These are phyloP conservation scores for Breynia disticha DNA, from an alignment of 441 rosid genomes.

Conservation along the genomic window DNA sequence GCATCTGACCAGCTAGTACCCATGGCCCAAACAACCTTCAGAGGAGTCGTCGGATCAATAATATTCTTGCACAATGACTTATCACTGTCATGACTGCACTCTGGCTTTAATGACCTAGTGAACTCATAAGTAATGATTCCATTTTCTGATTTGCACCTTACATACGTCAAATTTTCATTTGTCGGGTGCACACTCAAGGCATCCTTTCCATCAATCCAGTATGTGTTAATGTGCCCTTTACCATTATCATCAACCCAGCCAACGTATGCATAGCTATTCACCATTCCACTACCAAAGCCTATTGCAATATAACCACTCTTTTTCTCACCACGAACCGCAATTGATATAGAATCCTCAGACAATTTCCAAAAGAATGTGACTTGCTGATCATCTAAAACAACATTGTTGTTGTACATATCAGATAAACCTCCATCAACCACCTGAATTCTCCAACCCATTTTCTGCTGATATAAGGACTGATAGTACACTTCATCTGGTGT, in stretches of 20 bases:
- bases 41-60: constrained; percentile 82
- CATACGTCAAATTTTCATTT: constrained; percentile 66
- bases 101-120: constrained; percentile 61
- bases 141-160: constrained; percentile 81
- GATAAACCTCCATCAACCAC: constrained; percentile 96
- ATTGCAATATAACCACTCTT: constrained; percentile 88
- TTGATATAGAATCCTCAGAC: constrained; percentile 56
- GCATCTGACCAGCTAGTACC: constrained; percentile 76
- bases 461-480: constrained; percentile 67
- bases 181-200: constrained; percentile 65
- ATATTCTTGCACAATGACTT: constrained; percentile 67
- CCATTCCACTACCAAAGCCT: constrained; percentile 77
- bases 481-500: constrained; percentile 85
- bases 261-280: constrained; percentile 73
- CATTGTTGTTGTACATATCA: constrained; percentile 89
- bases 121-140: constrained; percentile 90
- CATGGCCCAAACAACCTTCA: constrained; percentile 93
- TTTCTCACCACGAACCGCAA: constrained; percentile 94
- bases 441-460: constrained; percentile 98
- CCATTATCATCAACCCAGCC: constrained; percentile 83
- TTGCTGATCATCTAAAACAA: constrained; percentile 86
- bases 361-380: constrained; percentile 90
- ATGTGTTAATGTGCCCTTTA: constrained; percentile 62
- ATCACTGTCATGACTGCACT: constrained; percentile 34
- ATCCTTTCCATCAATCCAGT: constrained; percentile 85